Conservation (phyloP, 306 rosid genomes). For the Vigna radiata region DNA sequence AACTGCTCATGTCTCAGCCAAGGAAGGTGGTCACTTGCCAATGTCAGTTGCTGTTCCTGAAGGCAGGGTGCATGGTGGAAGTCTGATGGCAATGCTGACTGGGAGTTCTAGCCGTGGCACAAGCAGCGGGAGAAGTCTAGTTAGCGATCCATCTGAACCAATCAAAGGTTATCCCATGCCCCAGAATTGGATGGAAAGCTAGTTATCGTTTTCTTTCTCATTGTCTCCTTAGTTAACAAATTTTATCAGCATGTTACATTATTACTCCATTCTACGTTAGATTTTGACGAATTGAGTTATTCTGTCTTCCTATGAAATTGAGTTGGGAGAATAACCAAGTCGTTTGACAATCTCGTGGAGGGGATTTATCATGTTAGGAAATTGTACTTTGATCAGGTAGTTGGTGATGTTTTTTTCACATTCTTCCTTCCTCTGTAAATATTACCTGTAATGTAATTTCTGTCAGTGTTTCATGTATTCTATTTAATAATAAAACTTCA, state of each 20-base stretch:
- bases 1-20: slow-evolving; percentile 40
- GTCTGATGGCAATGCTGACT: slow-evolving; percentile 75
- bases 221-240: slow-evolving; percentile 49
- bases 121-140: slow-evolving; percentile 42
- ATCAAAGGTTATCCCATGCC: slow-evolving; percentile 31
- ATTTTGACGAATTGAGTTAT: slow-evolving; percentile 36
- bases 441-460: slow-evolving; percentile 64
- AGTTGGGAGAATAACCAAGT: slow-evolving; percentile 45
- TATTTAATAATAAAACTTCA: slow-evolving; percentile 60
- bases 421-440: slow-evolving; percentile 58
- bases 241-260: slow-evolving; percentile 46
- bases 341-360: slow-evolving; percentile 43
- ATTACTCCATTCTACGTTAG: slow-evolving; percentile 52
- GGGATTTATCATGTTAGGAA: slow-evolving; percentile 49
- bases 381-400: slow-evolving; percentile 57
- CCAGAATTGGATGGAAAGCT: slow-evolving; percentile 66
- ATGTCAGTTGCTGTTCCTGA: slow-evolving; percentile 60
- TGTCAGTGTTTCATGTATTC: slow-evolving; percentile 57
- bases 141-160: no score
- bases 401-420: slow-evolving; percentile 48
- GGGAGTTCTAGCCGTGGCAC: slow-evolving; percentile 54
- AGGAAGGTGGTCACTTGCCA: slow-evolving; percentile 48
- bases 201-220: slow-evolving; percentile 39
- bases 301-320: slow-evolving; percentile 52
- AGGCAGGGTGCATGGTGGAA: slow-evolving; percentile 97